phyloP scores from a whole-genome alignment of 306 rosid genomes.

The Gillenia trifoliata region DNA sequence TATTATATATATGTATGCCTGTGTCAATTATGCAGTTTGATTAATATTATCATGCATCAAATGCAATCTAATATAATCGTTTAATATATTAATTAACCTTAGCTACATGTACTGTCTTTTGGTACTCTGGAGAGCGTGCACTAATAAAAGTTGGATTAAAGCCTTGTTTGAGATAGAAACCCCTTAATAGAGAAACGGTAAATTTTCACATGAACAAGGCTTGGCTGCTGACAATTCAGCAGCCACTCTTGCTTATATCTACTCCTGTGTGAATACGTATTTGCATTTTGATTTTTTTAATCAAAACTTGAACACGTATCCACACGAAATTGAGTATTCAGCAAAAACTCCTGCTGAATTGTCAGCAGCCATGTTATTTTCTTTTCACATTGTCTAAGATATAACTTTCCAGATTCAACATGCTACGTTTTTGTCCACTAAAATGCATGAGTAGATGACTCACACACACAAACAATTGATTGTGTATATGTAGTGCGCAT shows the following conservation, averaged over 20 bases:
- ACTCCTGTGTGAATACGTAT: no score
- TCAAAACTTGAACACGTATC: no score
- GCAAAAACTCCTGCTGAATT: no score
- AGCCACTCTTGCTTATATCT: no score
- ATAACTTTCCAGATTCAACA: constrained; percentile 3
- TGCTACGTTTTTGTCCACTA: constrained; percentile 14
- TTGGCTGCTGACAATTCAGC: no score
- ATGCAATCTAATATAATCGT: not conserved
- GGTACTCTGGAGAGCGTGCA: not conserved
- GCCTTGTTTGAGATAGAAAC: not conserved
- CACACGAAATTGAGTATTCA: no score
- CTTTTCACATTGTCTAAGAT: constrained; percentile 4
- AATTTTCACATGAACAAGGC: no score
- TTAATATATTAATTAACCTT: not conserved
- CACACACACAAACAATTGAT: not conserved
- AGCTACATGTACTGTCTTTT: not conserved
- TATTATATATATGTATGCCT: not conserved
- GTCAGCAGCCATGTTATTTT: no score
- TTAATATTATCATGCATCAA: not conserved
- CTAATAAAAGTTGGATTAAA: not conserved
- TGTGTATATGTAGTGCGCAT: constrained; percentile 13
- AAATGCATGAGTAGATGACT: not conserved
- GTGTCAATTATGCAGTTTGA: not conserved
- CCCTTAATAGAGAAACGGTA: not conserved
- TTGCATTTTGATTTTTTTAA: no score